phyloP scores from a whole-genome alignment of 257 asterid genomes.

The Penstemon newberryi region DNA sequence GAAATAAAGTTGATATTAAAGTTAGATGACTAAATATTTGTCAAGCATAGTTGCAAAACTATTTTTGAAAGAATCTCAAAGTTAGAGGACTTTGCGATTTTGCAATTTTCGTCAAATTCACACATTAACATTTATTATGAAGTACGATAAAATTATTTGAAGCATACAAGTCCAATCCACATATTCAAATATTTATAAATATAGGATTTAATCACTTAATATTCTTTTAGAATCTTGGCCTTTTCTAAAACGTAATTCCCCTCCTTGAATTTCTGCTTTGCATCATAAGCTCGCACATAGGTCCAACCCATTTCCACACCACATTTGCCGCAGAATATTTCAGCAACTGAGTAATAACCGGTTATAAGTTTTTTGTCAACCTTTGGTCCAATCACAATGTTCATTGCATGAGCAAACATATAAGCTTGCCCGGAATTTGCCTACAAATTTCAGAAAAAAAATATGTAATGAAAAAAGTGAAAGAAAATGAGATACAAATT shows the following conservation, averaged over 20 bases:
- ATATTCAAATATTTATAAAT: background rate
- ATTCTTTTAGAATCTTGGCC: slow-evolving; percentile 40
- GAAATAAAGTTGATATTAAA: no score
- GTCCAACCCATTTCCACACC: slow-evolving; percentile 45
- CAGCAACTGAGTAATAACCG: slow-evolving; percentile 35
- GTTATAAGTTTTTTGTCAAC: slow-evolving; percentile 27
- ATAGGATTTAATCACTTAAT: background rate
- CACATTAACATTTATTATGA: no score
- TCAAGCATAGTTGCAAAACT: no score
- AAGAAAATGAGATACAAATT: no score
- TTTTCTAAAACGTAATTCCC: slow-evolving; percentile 38
- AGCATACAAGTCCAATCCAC: no score
- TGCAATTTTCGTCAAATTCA: no score
- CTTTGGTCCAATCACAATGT: slow-evolving; percentile 35
- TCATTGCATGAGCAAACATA: slow-evolving; percentile 41
- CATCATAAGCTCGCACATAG: slow-evolving; percentile 32
- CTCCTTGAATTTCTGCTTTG: slow-evolving; percentile 29
- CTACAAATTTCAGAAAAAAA: slow-evolving; percentile 2
- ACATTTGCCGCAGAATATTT: slow-evolving; percentile 44
- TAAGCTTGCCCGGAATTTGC: slow-evolving; percentile 43
- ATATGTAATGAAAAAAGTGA: background rate
- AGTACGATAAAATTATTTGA: no score
- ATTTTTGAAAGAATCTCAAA: no score
- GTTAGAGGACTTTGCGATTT: no score
- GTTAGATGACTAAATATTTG: no score